Base-by-base conservation (phyloP, 352 stramenopile genomes). In the Globisporangium rhizosaccharum region DNA sequence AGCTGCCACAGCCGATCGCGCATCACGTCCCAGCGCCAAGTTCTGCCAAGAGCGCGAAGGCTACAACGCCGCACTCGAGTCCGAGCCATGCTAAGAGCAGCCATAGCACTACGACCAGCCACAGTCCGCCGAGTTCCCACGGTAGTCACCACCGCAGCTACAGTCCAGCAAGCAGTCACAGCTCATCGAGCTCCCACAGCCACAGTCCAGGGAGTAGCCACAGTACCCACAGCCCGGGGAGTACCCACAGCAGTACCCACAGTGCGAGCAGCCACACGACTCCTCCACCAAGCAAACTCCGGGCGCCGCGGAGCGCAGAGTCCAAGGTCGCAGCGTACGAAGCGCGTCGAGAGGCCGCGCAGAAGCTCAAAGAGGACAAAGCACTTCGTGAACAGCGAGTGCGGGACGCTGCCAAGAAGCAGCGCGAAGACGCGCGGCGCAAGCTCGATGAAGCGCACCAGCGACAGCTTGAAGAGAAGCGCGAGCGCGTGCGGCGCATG, bases 311-410 rank as follows among this genome's bases (percentile, higher is more conserved):
- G 17, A 23, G 25, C 5, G 51, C 66, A 55, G 28, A 49, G 18
- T 28, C 37, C 44, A 50, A 68, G 37, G 57, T 53, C 4, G 48
- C 59, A 3, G 61, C 77, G 23, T 88, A 89, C 39, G 82, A 88
- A 60, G 73, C 73, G 42, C 71, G 80, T 18, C 71, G 71, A 58
- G 72, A 88, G 52, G 79, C 76, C 0, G 75, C 78, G 2, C 70
- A 75, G n/a, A 89, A 88, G 54, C 61, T 87, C 15, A 84, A 80
- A 53, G 76, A 89, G 39, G 79, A 90, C n/a, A 89, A 85, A 53
- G 83, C 72, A 26, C 70, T 73, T 47, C 76, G 82, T 18, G 79
- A 88, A 42, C 61, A 88, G 33, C 76, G 75, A 12, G 79, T 71
- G 3, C 82, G 79, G 2, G 79, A 90, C 39, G 63, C 75, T 28